Percentiles rank a stretch among this genome's conserved stretches.
These are phyloP conservation scores for Quercus robur DNA, from an alignment of 306 rosid genomes.

Conservation along the genomic window DNA sequence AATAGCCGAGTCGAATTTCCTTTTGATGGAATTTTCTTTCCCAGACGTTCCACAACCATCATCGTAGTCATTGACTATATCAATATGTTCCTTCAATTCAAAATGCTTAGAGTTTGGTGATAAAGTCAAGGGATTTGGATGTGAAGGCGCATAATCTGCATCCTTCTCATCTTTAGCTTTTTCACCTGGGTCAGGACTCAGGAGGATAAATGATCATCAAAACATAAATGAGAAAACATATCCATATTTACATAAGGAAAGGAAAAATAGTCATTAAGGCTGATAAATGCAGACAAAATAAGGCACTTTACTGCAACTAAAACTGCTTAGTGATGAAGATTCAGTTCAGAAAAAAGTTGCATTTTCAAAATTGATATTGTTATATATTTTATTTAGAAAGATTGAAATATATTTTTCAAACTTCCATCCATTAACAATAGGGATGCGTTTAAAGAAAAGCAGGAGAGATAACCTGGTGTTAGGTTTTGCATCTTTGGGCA, in stretches of 20 bases:
- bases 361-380: not conserved
- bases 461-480: not conserved
- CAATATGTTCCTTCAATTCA: constrained; percentile 61
- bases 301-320: not conserved
- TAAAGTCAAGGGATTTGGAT: constrained; percentile 32
- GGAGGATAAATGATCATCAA: not conserved
- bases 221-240: not conserved
- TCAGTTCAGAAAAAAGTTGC: not conserved
- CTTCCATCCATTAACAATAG: not conserved
- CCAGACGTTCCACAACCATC: constrained; percentile 55
- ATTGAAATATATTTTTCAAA: not conserved
- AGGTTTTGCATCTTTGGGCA: not conserved
- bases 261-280: not conserved
- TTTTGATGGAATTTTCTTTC: constrained; percentile 54
- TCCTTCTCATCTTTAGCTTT: not conserved
- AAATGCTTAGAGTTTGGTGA: constrained; percentile 55
- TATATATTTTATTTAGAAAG: not conserved
- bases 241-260: not conserved
- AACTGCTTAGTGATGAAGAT: not conserved
- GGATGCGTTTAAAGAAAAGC: not conserved
- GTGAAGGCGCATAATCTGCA: constrained; percentile 40
- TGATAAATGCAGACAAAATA: not conserved
- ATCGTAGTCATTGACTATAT: constrained; percentile 42
- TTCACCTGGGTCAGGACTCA: not conserved
- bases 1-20: constrained; percentile 51